Evolutionary conservation across 441 rosid genomes (phyloP).

Genomic region (Euphorbia corollata): DNA sequence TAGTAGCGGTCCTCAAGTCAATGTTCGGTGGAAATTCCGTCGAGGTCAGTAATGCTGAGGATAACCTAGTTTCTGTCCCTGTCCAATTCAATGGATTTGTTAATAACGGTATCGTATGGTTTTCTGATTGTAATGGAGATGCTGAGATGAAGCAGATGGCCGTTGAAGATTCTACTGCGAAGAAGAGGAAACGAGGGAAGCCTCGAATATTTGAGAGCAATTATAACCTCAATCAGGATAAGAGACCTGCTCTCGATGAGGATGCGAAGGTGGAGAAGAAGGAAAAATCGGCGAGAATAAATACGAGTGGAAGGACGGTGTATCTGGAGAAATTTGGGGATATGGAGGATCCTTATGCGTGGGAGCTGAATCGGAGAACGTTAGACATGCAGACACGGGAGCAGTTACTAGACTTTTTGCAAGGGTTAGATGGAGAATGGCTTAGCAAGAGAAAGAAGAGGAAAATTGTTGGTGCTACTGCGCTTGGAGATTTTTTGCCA

Average conservation of each 20-base stretch:
- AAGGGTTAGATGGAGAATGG: slow-evolving; percentile 59
- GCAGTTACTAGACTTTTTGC: slow-evolving; percentile 46
- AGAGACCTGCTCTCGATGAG: background rate
- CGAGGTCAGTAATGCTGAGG: background rate
- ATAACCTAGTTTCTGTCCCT: slow-evolving; percentile 37
- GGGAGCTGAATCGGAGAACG: slow-evolving; percentile 48
- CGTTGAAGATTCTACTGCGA: slow-evolving; percentile 8
- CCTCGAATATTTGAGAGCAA: slow-evolving; percentile 20
- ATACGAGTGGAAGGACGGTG: slow-evolving; percentile 25
- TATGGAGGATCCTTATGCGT: slow-evolving; percentile 43
- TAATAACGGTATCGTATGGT: slow-evolving; percentile 21
- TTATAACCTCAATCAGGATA: background rate
- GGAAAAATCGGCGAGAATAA: slow-evolving; percentile 15
- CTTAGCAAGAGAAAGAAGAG: slow-evolving; percentile 60
- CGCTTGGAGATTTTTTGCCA: slow-evolving; percentile 45
- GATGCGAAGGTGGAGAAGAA: slow-evolving; percentile 8
- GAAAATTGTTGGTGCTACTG: slow-evolving; percentile 55
- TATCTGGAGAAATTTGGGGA: slow-evolving; percentile 22
- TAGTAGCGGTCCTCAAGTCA: slow-evolving; percentile 46
- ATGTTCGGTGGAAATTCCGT: slow-evolving; percentile 42
- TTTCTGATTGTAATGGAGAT: slow-evolving; percentile 21
- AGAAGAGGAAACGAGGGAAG: slow-evolving; percentile 57
- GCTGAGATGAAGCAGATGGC: slow-evolving; percentile 2
- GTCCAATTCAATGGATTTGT: slow-evolving; percentile 22
- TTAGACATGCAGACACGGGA: slow-evolving; percentile 41